phyloP scores from a whole-genome alignment of 139 green algal genomes.

The Ettlia oleoabundans region DNA sequence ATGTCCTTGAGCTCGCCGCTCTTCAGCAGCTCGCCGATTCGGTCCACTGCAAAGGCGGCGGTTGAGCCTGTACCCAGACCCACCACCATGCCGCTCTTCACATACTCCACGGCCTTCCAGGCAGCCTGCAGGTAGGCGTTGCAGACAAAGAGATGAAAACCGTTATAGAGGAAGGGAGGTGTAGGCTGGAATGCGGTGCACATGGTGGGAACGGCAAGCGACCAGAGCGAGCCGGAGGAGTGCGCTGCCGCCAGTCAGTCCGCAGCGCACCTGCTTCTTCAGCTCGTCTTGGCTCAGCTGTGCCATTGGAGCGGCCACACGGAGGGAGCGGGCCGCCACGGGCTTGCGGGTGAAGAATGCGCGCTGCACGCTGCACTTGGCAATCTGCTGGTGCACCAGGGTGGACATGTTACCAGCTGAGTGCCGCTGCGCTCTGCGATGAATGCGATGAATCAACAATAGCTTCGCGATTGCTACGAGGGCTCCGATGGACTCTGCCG shows the following conservation, averaged over 20 bases:
- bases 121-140: conserved; percentile 78
- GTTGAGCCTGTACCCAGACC: conserved; percentile 98
- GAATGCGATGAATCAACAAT: background rate
- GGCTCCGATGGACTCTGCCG: background rate
- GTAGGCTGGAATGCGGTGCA: too few relatives aligned
- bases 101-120: conserved; percentile 97
- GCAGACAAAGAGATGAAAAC: too few relatives aligned
- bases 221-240: too few relatives aligned
- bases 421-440: too few relatives aligned
- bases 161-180: too few relatives aligned
- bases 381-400: background rate
- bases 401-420: background rate
- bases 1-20: conserved; percentile 94
- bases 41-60: conserved; percentile 97
- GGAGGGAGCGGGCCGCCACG: background rate
- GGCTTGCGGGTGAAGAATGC: conserved; percentile 25
- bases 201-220: too few relatives aligned
- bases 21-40: conserved; percentile 92
- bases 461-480: background rate
- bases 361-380: conserved; percentile 6
- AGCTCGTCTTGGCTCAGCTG: conserved; percentile 88
- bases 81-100: conserved; percentile 95
- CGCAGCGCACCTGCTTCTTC: conserved; percentile 76
- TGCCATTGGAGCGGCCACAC: conserved; percentile 13
- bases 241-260: background rate